Evolutionary conservation across 495 filamentous ascomycete genomes (phyloP), one percentile per base, ranked within the genome.

Genomic region (Podospora conica): DNA sequence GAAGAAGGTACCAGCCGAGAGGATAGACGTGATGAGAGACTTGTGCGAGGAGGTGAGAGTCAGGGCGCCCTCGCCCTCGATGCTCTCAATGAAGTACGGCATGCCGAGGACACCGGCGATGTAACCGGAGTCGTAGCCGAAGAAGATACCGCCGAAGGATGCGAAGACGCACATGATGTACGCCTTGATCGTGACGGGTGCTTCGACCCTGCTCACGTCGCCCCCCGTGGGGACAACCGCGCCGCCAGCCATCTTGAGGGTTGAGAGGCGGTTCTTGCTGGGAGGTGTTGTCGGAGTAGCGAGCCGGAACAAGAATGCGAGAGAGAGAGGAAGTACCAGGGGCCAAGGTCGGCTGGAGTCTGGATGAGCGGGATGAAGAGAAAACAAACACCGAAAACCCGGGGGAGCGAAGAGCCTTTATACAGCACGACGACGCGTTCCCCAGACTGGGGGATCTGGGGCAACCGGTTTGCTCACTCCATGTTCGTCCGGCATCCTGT

Each of bases 11-110:
- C 74, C 74, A 28, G 69, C 68, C 4, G 74, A 76, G 53, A 91
- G 83, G 68, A 91, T 89, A n/a, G 88, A 90, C 59, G 86, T 87
- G 69, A 90, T 91, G 58, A 91, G 80, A 6, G 86, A 87, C 77
- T 89, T 87, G 65, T 80, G 65, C n/a, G 64, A 66, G 24, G 74
- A 66, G 1, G 65, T 68, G 9, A 72, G 73, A 22, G 57, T 65
- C n/a, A 40, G 63, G 48, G 71, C 70, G 27, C 74, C 76, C 66
- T 75, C 73, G 66, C 81, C 78, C 18, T 70, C 69, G 58, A 74
- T 72, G 58, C 84, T 84, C 11, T 83, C 67, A 18, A 81, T 77
- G 76, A 87, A 85, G 68, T 76, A 73, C 65, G 84, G 83, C 60
- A 84, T 87, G 63, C 74, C 86, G 68, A 85, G 73, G 40, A 88